phyloP scores from a whole-genome alignment of 2,329 filamentous ascomycete genomes.

The Colletotrichum tabaci region DNA sequence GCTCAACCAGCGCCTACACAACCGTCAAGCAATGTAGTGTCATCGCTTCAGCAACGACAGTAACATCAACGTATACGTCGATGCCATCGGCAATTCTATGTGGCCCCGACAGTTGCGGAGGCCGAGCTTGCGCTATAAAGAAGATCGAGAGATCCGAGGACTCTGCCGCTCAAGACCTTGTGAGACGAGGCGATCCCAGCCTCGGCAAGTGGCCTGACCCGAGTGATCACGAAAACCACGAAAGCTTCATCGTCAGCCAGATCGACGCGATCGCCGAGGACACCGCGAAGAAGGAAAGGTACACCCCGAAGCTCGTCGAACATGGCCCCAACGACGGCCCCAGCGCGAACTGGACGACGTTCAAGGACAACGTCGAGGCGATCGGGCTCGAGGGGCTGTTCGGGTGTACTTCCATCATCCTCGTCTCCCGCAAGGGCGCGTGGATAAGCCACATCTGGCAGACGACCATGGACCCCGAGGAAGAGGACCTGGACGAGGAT shows the following conservation, averaged over 20 bases:
- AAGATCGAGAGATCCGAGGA: not conserved
- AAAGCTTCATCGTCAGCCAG: not conserved
- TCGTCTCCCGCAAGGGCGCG: not conserved
- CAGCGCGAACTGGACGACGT: not conserved
- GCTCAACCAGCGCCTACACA: not conserved
- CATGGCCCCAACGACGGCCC: no score
- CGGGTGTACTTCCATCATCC: not conserved
- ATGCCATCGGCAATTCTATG: not conserved
- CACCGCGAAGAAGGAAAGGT: not conserved
- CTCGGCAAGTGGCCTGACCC: not conserved
- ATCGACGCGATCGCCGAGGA: not conserved
- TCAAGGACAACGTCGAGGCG: not conserved
- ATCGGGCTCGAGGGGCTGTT: not conserved
- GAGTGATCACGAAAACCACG: not conserved
- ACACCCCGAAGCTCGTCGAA: not conserved
- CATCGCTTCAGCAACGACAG: not conserved
- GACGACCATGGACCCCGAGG: not conserved
- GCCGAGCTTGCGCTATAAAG: not conserved
- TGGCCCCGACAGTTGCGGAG: not conserved
- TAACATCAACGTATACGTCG: not conserved
- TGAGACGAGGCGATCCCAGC: not conserved
- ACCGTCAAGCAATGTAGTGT: not conserved
- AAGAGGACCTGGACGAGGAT: no score
- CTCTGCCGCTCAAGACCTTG: not conserved
- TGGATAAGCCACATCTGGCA: conserved; percentile 7